phyloP scores from a whole-genome alignment of 495 filamentous ascomycete genomes.

The Trichoderma orchidacearum region DNA sequence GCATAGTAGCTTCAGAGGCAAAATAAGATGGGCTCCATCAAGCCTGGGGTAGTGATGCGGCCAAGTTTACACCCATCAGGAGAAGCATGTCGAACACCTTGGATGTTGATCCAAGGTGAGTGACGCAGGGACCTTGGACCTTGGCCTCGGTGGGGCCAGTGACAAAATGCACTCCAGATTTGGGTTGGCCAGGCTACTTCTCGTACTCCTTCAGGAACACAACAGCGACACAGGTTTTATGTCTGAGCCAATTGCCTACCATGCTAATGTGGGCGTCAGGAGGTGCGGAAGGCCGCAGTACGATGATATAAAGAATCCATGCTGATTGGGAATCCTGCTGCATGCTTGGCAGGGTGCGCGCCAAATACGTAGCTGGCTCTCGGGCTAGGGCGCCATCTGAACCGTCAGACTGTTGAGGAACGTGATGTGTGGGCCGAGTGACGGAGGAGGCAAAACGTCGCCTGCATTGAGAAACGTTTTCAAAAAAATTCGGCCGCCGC shows the following conservation, averaged over 20 bases:
- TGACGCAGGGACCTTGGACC: background rate
- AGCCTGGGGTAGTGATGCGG: background rate
- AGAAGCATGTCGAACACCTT: background rate
- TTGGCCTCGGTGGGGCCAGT: background rate
- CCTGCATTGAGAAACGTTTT: background rate
- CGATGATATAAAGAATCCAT: too few relatives aligned
- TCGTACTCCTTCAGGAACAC: background rate
- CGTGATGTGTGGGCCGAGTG: background rate
- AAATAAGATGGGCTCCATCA: background rate
- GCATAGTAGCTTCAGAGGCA: background rate
- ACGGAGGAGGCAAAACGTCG: background rate
- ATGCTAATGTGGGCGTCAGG: too few relatives aligned
- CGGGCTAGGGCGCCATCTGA: too few relatives aligned
- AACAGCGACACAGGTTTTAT: too few relatives aligned
- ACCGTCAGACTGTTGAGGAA: background rate
- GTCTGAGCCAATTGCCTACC: too few relatives aligned
- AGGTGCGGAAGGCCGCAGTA: too few relatives aligned
- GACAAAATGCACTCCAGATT: background rate
- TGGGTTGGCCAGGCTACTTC: background rate
- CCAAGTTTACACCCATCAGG: background rate
- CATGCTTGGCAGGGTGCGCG: too few relatives aligned
- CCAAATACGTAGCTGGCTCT: too few relatives aligned
- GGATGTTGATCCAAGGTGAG: background rate
- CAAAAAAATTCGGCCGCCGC: background rate
- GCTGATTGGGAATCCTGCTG: too few relatives aligned